A percentile compares a stretch with the other conserved stretches of the same genome.
Conservation (phyloP, 1,284 basidiomycete species). For the Papiliotrema fonsecae region DNA sequence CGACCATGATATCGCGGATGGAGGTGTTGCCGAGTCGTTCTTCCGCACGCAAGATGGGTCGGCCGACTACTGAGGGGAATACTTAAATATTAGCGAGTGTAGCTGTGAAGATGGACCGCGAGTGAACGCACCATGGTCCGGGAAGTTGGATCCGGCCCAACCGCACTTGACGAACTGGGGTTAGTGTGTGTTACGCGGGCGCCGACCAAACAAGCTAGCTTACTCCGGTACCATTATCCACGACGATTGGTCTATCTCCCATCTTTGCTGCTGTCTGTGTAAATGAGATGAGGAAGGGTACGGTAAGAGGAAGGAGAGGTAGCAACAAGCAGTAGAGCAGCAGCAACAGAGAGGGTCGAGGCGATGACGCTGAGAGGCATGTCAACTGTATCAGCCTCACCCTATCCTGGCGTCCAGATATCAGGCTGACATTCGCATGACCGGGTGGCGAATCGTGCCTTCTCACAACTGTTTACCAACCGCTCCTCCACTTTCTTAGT, state of each 20-base stretch:
- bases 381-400: not conserved
- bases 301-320: not conserved
- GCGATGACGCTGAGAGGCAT: not conserved
- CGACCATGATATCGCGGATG: conserved; percentile 97
- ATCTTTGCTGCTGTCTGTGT: conserved; percentile 9
- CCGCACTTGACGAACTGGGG: conserved; percentile 94
- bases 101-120: conserved; percentile 1
- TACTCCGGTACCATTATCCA: conserved; percentile 97
- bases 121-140: conserved; percentile 73
- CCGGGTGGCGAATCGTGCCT: conserved; percentile 6
- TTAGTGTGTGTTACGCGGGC: not conserved
- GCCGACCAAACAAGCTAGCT: conserved; percentile 40
- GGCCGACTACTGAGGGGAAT: conserved; percentile 93
- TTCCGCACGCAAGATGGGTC: conserved; percentile 95
- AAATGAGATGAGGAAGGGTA: not conserved
- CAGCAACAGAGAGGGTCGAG: not conserved
- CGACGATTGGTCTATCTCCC: conserved; percentile 65
- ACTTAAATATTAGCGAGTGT: conserved; percentile 55
- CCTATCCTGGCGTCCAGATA: not conserved
- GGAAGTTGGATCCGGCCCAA: conserved; percentile 97
- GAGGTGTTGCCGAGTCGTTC: conserved; percentile 77
- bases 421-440: not conserved
- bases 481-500: not conserved
- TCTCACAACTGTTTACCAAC: too few species aligned
- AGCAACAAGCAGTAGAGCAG: too few species aligned